These are phyloP conservation scores for Lojkania enalia DNA, from an alignment of 2,329 filamentous ascomycete species.

Conservation along the genomic window DNA sequence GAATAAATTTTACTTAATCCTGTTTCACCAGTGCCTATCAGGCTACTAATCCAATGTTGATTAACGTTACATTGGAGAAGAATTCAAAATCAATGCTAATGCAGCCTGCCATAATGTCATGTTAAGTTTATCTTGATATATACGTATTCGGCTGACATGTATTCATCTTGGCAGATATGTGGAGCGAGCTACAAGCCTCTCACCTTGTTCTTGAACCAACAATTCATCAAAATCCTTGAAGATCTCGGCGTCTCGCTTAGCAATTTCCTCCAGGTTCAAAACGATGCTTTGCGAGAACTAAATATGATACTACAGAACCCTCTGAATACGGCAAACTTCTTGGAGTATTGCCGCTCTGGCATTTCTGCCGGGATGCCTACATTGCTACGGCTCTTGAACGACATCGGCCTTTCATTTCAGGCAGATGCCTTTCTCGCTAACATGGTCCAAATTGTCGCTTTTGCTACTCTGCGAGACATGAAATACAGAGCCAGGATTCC, in stretches of 20 bases:
- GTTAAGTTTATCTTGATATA: too few relatives aligned
- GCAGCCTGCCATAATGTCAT: too few relatives aligned
- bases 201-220: constrained; percentile 72
- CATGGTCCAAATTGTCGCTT: constrained; percentile 68
- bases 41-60: too few relatives aligned
- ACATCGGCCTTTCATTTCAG: constrained; percentile 66
- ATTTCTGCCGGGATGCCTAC: constrained; percentile 62
- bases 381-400: constrained; percentile 63
- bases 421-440: constrained; percentile 70
- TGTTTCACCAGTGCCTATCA: too few relatives aligned
- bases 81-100: too few relatives aligned
- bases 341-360: constrained; percentile 65
- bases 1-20: too few relatives aligned
- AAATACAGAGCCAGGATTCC: constrained; percentile 80
- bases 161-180: too few relatives aligned
- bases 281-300: constrained; percentile 62
- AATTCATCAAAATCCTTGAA: constrained; percentile 84
- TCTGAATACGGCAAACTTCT: constrained; percentile 66
- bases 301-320: constrained; percentile 61
- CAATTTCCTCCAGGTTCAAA: constrained; percentile 69
- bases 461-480: constrained; percentile 71
- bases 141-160: too few relatives aligned
- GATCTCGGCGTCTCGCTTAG: constrained; percentile 65
- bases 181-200: constrained; percentile 50
- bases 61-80: too few relatives aligned